Evolutionary conservation across 2,329 filamentous ascomycete genomes (phyloP), one percentile per base, ranked within the genome.

Genomic region (Ciborinia camelliae): DNA sequence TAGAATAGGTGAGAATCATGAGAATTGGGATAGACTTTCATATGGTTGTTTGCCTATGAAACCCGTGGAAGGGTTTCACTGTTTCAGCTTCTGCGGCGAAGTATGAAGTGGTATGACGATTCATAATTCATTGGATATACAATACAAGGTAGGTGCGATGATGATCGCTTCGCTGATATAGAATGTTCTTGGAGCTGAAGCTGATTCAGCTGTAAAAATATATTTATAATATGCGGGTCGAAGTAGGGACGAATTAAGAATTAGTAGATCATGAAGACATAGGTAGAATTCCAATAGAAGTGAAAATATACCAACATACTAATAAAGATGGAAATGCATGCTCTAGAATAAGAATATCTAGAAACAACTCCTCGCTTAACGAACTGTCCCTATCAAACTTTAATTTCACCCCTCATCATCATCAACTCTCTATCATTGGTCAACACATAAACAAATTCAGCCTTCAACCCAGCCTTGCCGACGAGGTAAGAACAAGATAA

Each of bases 401-500:
- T 43, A 61, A 39, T 15, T 20, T 32, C 32, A 61, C 58, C 18
- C 43, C 45, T 18, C n/a, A 37, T 15, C 4, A 43, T 23, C 30
- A 55, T 9, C 26, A 14, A 54, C 18, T 20, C 28, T 5, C 26
- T 15, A 51, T 63, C 51, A 63, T 63, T 63, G 61, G 61, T 50
- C 41, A 63, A 41, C 47, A 53, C 45, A 62, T 6, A 52, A 53
- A 43, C 14, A 48, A 48, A 62, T 28, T 55, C 64, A 65, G 37
- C 48, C 62, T 62, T 53, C 41, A 45, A 37, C 52, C 39, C 57
- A 62, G 50, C 50, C 62, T 63, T 47, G 62, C 23, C 52, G 52
- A 58, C 52, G 43, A 63, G 62, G 62, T 63, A 50, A 35, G 8
- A 30, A n/a, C 12, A 52, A 35, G 43, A 47, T 26, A 47, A 47